phyloP scores from a whole-genome alignment of 208 protist species.

The Angomonas ambiguus region DNA sequence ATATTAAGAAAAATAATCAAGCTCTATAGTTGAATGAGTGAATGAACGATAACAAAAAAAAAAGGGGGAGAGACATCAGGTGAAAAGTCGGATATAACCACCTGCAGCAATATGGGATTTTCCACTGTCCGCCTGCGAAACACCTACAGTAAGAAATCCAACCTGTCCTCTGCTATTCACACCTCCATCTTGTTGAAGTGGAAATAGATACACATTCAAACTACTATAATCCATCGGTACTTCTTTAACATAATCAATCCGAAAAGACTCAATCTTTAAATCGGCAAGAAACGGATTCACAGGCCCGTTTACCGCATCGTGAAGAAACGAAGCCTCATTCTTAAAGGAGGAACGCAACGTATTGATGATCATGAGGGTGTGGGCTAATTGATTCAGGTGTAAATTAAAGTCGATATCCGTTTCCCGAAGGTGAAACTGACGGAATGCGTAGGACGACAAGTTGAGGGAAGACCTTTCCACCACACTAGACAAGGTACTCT shows the following conservation, averaged over 20 bases:
- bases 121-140: constrained; percentile 8
- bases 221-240: constrained; percentile 33
- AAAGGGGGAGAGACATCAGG: not conserved
- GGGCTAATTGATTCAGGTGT: constrained; percentile 67
- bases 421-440: constrained; percentile 38
- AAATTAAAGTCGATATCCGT: constrained; percentile 76
- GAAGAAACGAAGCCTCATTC: not conserved
- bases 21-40: no score
- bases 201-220: constrained; percentile 31
- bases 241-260: constrained; percentile 72
- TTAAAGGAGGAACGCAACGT: constrained; percentile 39
- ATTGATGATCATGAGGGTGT: constrained; percentile 47
- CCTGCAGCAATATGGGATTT: constrained; percentile 31
- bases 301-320: constrained; percentile 3
- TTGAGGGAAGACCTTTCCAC: not conserved
- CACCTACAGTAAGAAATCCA: constrained; percentile 37
- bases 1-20: not conserved
- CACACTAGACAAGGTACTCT: not conserved
- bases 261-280: constrained; percentile 42
- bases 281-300: constrained; percentile 32
- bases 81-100: constrained; percentile 19
- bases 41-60: constrained; percentile 11
- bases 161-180: not conserved
- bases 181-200: constrained; percentile 4
- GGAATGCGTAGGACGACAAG: constrained; percentile 1